These are phyloP conservation scores for Eucalyptus curtisii DNA, from an alignment of 345 rosid species.

Conservation along the genomic window DNA sequence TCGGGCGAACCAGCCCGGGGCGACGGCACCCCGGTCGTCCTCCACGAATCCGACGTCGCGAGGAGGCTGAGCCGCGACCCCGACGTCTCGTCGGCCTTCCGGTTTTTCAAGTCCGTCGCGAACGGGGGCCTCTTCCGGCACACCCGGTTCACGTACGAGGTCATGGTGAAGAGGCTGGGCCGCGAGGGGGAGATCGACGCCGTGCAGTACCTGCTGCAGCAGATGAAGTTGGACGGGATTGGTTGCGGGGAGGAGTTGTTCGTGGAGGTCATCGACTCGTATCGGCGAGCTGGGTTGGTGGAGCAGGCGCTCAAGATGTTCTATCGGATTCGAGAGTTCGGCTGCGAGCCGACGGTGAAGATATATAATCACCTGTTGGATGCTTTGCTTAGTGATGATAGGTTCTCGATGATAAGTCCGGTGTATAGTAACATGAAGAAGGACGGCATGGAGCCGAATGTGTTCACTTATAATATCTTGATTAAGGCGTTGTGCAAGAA, in stretches of 20 bases:
- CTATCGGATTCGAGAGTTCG: constrained; percentile 68
- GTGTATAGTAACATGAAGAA: constrained; percentile 72
- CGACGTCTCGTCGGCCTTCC: constrained; percentile 29
- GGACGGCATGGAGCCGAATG: constrained; percentile 72
- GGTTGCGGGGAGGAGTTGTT: constrained; percentile 55
- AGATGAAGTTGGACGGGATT: constrained; percentile 82
- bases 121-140: constrained; percentile 60
- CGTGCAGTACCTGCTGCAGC: constrained; percentile 79
- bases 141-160: constrained; percentile 49
- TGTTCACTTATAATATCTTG: constrained; percentile 70
- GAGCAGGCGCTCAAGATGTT: constrained; percentile 78
- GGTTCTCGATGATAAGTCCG: constrained; percentile 55
- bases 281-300: constrained; percentile 28
- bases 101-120: constrained; percentile 51
- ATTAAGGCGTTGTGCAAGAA: constrained; percentile 87
- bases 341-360: constrained; percentile 66
- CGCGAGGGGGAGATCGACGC: constrained; percentile 33
- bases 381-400: constrained; percentile 55
- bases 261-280: constrained; percentile 42
- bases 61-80: constrained; percentile 34
- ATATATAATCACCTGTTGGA: constrained; percentile 78
- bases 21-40: not conserved
- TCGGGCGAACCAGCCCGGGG: not conserved
- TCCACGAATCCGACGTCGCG: constrained; percentile 43
- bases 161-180: constrained; percentile 60